Evolutionary conservation across 768 basidiomycete genomes (phyloP).

Genomic region (Boletus sp.): DNA sequence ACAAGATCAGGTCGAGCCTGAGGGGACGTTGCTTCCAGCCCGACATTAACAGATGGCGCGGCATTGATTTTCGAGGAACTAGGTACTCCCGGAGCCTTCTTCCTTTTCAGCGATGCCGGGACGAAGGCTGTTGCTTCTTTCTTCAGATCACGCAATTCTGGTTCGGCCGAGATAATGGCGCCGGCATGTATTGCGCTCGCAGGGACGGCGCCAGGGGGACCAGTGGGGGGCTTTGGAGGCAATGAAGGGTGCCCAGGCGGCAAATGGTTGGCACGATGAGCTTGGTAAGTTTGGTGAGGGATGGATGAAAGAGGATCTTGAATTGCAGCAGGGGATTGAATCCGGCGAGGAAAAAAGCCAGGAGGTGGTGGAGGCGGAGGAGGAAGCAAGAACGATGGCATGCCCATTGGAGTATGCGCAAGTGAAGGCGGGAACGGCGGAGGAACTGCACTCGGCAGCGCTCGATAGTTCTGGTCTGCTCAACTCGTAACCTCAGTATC

Average conservation of each 20-base stretch:
- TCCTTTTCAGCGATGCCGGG: constrained; percentile 78
- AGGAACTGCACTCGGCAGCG: neutral
- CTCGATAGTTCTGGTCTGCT: constrained; percentile 11
- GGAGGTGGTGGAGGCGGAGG: constrained; percentile 50
- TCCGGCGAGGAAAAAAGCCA: constrained; percentile 61
- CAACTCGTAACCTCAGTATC: neutral
- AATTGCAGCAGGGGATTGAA: constrained; percentile 49
- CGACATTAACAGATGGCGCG: constrained; percentile 52
- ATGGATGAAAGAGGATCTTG: constrained; percentile 78
- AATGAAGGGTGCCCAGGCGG: constrained; percentile 41
- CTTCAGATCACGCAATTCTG: constrained; percentile 88
- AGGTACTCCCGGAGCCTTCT: constrained; percentile 43
- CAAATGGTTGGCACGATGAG: constrained; percentile 51
- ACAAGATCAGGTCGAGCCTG: constrained; percentile 66
- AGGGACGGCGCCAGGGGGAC: constrained; percentile 37
- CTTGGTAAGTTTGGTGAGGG: constrained; percentile 79
- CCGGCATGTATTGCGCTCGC: constrained; percentile 42
- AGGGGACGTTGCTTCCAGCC: constrained; percentile 20
- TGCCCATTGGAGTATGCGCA: constrained; percentile 12
- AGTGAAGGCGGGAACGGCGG: constrained; percentile 26
- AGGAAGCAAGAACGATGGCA: constrained; percentile 20
- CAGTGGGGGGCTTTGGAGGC: constrained; percentile 38
- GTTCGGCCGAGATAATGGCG: constrained; percentile 80
- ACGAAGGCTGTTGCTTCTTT: constrained; percentile 94
- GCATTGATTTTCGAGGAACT: constrained; percentile 54